A percentile compares a stretch with the other conserved stretches of the same genome.
Evolutionary conservation across 2,329 filamentous ascomycete species (phyloP).

Genomic region (Colletotrichum camelliae): DNA sequence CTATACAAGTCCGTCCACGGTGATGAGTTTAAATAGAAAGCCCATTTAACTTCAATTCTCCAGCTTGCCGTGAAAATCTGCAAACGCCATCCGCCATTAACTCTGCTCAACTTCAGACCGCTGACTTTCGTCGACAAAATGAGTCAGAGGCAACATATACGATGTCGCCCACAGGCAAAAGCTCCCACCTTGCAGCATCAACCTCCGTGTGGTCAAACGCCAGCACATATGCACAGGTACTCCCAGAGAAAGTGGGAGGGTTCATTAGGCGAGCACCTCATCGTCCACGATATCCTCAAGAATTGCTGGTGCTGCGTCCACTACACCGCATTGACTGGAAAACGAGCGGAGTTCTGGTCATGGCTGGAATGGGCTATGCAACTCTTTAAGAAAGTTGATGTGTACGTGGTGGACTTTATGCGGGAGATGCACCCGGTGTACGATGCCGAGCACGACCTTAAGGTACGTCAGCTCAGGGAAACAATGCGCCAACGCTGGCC

Average conservation of each 20-base stretch:
- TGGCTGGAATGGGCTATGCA: not conserved
- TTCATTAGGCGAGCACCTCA: not conserved
- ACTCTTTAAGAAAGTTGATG: not conserved
- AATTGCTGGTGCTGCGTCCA: not conserved
- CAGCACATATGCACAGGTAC: not conserved
- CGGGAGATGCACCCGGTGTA: not conserved
- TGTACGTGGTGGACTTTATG: not conserved
- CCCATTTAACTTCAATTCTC: not conserved
- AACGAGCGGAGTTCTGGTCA: not conserved
- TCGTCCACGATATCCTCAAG: not conserved
- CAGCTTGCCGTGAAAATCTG: not conserved
- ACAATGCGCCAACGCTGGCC: not conserved
- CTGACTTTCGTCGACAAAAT: not conserved
- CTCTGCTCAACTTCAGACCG: not conserved
- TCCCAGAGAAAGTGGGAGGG: not conserved
- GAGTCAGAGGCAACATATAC: not conserved
- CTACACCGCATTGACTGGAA: not conserved
- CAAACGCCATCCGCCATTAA: not conserved
- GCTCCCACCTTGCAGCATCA: not conserved
- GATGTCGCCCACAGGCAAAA: not conserved
- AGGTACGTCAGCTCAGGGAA: not conserved
- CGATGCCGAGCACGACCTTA: not conserved
- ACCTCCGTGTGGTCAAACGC: not conserved
- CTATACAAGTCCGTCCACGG: not conserved
- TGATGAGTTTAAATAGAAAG: not conserved